Evolutionary conservation across 306 rosid species (phyloP).

Genomic region (Rubus idaeus): DNA sequence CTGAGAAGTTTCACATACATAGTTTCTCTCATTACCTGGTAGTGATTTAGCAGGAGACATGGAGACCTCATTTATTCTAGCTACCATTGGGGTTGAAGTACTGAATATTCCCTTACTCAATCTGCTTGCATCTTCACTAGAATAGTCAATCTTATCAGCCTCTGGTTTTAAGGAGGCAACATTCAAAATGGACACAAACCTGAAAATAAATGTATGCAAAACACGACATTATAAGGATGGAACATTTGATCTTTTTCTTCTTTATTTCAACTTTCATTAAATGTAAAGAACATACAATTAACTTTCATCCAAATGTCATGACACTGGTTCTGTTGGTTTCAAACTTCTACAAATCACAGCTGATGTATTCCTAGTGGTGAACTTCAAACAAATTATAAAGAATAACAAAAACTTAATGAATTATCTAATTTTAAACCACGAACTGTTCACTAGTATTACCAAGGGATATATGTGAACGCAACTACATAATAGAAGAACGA

Average conservation of each 20-base stretch:
- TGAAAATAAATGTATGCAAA: constrained; percentile 39
- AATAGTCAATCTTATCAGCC: constrained; percentile 35
- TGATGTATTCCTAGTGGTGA: background rate
- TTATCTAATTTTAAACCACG: background rate
- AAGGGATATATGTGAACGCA: background rate
- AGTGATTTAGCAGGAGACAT: constrained; percentile 36
- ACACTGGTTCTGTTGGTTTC: background rate
- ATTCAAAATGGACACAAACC: constrained; percentile 89
- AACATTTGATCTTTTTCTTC: background rate
- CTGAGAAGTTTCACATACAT: constrained; percentile 44
- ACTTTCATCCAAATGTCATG: background rate
- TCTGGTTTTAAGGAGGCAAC: constrained; percentile 87
- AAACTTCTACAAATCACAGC: background rate
- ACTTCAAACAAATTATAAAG: background rate
- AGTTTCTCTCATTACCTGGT: constrained; percentile 39
- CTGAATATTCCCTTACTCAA: constrained; percentile 50
- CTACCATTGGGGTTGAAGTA: constrained; percentile 77
- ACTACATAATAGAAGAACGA: background rate
- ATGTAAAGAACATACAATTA: background rate
- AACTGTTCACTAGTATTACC: background rate
- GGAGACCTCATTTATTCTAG: constrained; percentile 46
- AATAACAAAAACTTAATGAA: background rate
- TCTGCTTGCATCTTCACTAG: constrained; percentile 48
- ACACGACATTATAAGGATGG: background rate
- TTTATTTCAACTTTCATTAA: background rate